Conservation (phyloP, 352 stramenopile genomes). For the Globisporangium viniferum region DNA sequence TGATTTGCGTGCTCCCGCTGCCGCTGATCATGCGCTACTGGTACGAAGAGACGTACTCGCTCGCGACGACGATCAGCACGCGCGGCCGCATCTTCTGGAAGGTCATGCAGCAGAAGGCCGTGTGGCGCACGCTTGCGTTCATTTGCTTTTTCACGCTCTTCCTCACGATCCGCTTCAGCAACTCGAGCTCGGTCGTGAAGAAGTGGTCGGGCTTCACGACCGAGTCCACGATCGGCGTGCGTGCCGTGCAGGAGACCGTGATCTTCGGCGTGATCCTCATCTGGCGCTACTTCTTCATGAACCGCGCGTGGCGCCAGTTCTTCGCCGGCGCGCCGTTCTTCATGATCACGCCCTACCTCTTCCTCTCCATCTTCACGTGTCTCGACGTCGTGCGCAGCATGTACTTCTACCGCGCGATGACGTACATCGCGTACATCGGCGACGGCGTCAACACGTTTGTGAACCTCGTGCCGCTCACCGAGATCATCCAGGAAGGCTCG, state of each 20-base stretch:
- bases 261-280: conserved; percentile 23
- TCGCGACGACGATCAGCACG: conserved; percentile 35
- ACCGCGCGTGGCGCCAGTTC: conserved; percentile 37
- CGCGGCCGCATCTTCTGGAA: conserved; percentile 40
- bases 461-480: conserved; percentile 38
- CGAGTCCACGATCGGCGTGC: conserved; percentile 21
- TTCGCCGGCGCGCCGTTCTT: conserved; percentile 27
- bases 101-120: conserved; percentile 51
- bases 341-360: conserved; percentile 25
- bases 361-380: conserved; percentile 25
- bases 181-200: conserved; percentile 18
- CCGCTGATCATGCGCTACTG: conserved; percentile 36
- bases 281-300: conserved; percentile 47
- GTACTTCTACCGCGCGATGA: conserved; percentile 33
- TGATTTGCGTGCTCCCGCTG: conserved; percentile 27
- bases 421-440: conserved; percentile 20
- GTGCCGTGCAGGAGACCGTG: conserved; percentile 22
- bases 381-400: conserved; percentile 28
- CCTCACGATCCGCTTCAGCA: conserved; percentile 28
- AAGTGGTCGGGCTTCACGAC: conserved; percentile 25
- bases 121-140: conserved; percentile 45
- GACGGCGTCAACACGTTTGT: conserved; percentile 23
- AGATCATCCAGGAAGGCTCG: conserved; percentile 59
- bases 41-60: conserved; percentile 42
- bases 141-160: conserved; percentile 46